Conservation (phyloP, 192 early-diverging fungal genomes). For the Podila horticola region DNA sequence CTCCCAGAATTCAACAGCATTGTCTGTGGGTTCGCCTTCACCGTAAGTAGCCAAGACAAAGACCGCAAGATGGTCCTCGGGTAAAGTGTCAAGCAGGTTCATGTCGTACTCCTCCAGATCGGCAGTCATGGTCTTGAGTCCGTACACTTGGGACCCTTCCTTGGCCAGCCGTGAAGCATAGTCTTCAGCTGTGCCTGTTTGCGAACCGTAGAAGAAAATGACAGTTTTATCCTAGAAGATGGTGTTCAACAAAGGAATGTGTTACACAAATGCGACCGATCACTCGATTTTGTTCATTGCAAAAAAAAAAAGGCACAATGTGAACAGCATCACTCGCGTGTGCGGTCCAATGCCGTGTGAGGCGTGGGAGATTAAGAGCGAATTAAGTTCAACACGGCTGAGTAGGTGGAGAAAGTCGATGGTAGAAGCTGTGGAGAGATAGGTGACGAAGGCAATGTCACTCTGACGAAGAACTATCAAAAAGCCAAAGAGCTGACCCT, state of each 20-base stretch:
- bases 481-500: too few relatives aligned
- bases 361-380: too few relatives aligned
- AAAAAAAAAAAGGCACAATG: too few relatives aligned
- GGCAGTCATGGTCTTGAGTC: conserved; percentile 78
- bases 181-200: conserved; percentile 99
- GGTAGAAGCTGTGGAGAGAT: too few relatives aligned
- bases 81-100: conserved; percentile 78
- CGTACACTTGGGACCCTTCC: conserved; percentile 78
- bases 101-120: conserved; percentile 96
- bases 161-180: conserved; percentile 92
- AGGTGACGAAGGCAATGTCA: too few relatives aligned
- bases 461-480: too few relatives aligned
- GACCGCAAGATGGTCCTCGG: conserved; percentile 76
- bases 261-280: background rate
- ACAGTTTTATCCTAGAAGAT: conserved; percentile 83
- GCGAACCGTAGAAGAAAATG: conserved; percentile 95
- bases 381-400: too few relatives aligned
- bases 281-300: too few relatives aligned
- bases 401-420: too few relatives aligned
- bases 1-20: conserved; percentile 94
- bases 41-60: conserved; percentile 98
- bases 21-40: conserved; percentile 98
- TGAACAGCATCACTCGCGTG: too few relatives aligned
- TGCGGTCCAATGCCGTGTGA: too few relatives aligned
- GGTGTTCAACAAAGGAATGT: too few relatives aligned